Conservation (phyloP, 805 yeast genomes). For the Millerozyma miso region DNA sequence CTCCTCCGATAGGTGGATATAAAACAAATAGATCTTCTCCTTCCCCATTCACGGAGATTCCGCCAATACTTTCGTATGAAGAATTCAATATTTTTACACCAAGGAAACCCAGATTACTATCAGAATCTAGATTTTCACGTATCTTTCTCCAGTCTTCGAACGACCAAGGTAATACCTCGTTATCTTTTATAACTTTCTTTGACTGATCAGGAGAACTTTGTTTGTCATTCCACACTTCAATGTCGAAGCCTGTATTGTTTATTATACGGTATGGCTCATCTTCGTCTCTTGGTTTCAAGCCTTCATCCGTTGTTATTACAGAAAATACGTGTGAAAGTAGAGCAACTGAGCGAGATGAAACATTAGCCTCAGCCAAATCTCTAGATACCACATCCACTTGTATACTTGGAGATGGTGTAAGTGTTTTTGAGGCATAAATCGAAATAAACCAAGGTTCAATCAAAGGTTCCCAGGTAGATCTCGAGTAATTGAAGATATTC, state of each 20-base stretch:
- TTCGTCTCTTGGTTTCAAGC: constrained; percentile 64
- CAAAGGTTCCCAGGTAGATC: constrained; percentile 93
- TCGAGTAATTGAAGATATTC: constrained; percentile 81
- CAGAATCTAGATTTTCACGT: constrained; percentile 73
- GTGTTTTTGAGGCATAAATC: constrained; percentile 54
- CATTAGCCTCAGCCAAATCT: constrained; percentile 70
- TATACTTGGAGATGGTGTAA: constrained; percentile 44
- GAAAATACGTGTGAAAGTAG: constrained; percentile 65
- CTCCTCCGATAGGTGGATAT: constrained; percentile 54
- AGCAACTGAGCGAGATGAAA: constrained; percentile 79
- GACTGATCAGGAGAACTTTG: constrained; percentile 9
- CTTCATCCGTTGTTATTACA: constrained; percentile 50
- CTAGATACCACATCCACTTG: constrained; percentile 70
- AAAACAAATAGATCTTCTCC: constrained; percentile 77
- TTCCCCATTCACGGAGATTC: constrained; percentile 69
- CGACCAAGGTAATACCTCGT: constrained; percentile 69
- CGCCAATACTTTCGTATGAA: constrained; percentile 48
- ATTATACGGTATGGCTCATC: constrained; percentile 76
- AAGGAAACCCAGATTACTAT: constrained; percentile 54
- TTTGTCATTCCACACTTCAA: constrained; percentile 80
- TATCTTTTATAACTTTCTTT: constrained; percentile 39
- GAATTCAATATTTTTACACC: constrained; percentile 60
- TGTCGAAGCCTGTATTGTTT: constrained; percentile 80
- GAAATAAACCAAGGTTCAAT: constrained; percentile 85
- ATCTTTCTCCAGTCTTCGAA: constrained; percentile 91